Base-by-base conservation (phyloP, 805 yeast genomes). In the Nakazawaea wickerhamii region DNA sequence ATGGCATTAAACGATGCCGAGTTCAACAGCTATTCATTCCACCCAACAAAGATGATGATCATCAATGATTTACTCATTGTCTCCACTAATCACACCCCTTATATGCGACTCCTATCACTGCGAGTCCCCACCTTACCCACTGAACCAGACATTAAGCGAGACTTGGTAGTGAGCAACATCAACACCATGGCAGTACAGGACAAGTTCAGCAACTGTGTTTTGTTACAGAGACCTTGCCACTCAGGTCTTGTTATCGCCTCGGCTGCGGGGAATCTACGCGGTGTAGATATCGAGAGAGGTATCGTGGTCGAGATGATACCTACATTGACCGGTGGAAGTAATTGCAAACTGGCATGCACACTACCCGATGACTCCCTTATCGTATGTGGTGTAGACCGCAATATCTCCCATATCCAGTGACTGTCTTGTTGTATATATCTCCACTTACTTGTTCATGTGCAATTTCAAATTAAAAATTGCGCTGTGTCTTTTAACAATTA, bases 51-150 rank as follows among this genome's bases (percentile, higher is more conserved):
- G 8, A 59, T 77, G 6, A 47, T 65, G 0, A 51, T 59, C 7
- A 57, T 59, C 4, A 41, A 49, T 2, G 31, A 36, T 20, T 48
- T 68, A 19, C 54, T 83, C 13, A 78, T 81, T 0, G 71, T 84
- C 6, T 87, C 80, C 0, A 87, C 96, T 0, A 79, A 89, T 1
- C 91, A 86, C 52, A 71, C 75, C 11, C 96, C 96, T 4, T 83
- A 69, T 52, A 77, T 84, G 85, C 60, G 95, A 49, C 49, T 84
- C 10, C 70, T 87, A 1, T 57, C 84, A 0, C 68, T 79, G 0
- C 56, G 64, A 23, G 47, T 79, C n/a, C 75, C 79, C 1, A 55
- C 52, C n/a, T 10, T 48, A 8, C 32, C 8, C 13, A 5, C 11
- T 30, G 18, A 30, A 25, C 10, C 49, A 49, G 43, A 32, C 28